phyloP scores from a whole-genome alignment of 2,329 filamentous ascomycete species.

The Pleoardoris graminearum region DNA sequence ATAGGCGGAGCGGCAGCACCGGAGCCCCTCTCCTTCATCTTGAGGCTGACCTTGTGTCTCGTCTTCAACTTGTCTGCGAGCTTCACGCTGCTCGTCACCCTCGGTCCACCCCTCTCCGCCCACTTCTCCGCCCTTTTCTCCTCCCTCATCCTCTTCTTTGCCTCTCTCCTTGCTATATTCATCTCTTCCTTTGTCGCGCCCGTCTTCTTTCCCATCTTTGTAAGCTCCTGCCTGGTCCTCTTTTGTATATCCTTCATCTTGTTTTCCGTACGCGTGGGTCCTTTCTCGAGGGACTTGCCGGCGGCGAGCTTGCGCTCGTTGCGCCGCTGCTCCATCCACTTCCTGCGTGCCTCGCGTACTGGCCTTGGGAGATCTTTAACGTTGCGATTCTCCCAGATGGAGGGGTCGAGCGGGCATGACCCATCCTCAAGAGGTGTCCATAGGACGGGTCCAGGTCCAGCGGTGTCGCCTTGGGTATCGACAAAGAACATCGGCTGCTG shows the following conservation, averaged over 20 bases:
- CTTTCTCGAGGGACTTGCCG: background rate
- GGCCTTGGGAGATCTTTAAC: background rate
- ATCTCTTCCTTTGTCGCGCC: constrained; percentile 11
- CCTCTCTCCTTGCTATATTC: constrained; percentile 4
- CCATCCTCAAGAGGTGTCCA: constrained; percentile 5
- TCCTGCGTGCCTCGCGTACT: background rate
- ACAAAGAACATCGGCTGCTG: background rate
- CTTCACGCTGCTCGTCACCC: constrained; percentile 10
- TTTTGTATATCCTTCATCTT: background rate
- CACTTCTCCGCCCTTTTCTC: constrained; percentile 1
- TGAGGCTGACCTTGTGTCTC: background rate
- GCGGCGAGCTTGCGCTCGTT: background rate
- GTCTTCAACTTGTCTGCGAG: background rate
- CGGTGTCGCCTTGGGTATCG: constrained; percentile 3
- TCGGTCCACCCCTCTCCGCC: constrained; percentile 1
- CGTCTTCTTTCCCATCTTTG: background rate
- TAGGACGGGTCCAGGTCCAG: background rate
- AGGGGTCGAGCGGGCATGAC: constrained; percentile 9
- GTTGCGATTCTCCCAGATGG: constrained; percentile 7
- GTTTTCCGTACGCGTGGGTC: background rate
- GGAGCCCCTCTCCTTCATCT: background rate
- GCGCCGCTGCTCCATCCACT: constrained; percentile 12
- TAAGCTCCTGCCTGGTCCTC: background rate
- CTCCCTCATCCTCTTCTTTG: constrained; percentile 8
- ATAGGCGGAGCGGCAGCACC: background rate